A percentile compares a stretch with the other conserved stretches of the same genome.
These are phyloP conservation scores for Tylopilus rubrobrunneus DNA, from an alignment of 768 basidiomycete species.

Conservation along the genomic window DNA sequence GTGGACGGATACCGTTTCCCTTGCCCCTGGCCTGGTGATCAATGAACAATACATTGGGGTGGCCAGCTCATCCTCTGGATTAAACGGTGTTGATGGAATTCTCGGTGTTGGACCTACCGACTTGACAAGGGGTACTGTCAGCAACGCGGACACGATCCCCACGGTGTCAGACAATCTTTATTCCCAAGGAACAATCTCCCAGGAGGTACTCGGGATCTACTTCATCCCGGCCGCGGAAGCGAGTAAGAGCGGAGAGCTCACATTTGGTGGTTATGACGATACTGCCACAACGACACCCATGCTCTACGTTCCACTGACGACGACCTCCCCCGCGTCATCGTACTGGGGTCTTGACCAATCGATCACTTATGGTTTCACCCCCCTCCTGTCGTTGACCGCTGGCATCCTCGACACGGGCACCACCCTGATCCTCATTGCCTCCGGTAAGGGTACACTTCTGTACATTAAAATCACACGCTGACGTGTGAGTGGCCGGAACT, in stretches of 20 bases:
- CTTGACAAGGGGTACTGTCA: conserved; percentile 22
- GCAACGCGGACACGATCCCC: conserved; percentile 14
- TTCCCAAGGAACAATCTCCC: conserved; percentile 23
- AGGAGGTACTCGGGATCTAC: conserved; percentile 27
- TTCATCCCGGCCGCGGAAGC: conserved; percentile 20
- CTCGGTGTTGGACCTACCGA: not conserved
- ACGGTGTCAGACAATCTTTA: conserved; percentile 36
- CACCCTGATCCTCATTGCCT: conserved; percentile 19
- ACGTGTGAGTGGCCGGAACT: not conserved
- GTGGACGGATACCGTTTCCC: conserved; percentile 5
- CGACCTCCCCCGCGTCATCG: conserved; percentile 18
- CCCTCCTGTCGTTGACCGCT: conserved; percentile 20
- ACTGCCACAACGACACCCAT: not conserved
- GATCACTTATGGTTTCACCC: conserved; percentile 25
- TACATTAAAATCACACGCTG: too few species aligned
- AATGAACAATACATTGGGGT: not conserved
- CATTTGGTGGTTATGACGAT: conserved; percentile 24
- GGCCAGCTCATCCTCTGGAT: conserved; percentile 11
- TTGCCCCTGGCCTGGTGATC: not conserved
- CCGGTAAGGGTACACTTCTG: not conserved
- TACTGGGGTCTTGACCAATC: conserved; percentile 35
- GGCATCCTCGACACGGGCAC: conserved; percentile 36
- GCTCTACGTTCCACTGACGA: conserved; percentile 21
- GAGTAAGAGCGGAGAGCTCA: conserved; percentile 19
- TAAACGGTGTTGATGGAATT: not conserved